Conservation (phyloP, 352 stramenopile genomes). For the Pythium phragmiticola region DNA sequence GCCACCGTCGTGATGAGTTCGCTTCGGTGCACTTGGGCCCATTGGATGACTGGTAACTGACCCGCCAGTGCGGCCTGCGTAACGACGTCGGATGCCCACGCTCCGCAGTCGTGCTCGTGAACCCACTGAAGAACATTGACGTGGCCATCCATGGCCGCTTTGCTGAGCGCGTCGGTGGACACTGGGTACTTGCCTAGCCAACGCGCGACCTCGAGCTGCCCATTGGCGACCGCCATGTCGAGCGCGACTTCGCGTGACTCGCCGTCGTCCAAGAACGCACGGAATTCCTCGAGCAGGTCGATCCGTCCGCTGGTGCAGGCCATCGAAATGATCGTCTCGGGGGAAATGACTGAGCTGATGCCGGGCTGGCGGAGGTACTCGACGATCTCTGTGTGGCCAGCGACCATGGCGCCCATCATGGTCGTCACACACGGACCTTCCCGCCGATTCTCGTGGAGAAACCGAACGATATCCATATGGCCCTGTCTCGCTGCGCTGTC, state of each 20-base stretch:
- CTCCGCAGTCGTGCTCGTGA: slow-evolving; percentile 15
- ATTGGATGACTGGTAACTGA: slow-evolving; percentile 14
- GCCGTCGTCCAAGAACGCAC: background rate
- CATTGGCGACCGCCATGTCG: slow-evolving; percentile 5
- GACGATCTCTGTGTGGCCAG: slow-evolving; percentile 14
- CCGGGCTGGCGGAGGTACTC: slow-evolving; percentile 10
- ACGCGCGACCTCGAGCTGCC: slow-evolving; percentile 14
- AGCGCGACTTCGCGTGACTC: slow-evolving; percentile 8
- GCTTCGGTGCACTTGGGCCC: slow-evolving; percentile 24
- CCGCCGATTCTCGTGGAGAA: slow-evolving; percentile 8
- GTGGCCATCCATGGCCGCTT: slow-evolving; percentile 14
- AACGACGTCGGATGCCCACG: slow-evolving; percentile 9
- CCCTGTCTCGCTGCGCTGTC: slow-evolving; percentile 9
- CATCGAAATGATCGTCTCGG: slow-evolving; percentile 15
- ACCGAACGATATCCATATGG: slow-evolving; percentile 10
- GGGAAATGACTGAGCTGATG: slow-evolving; percentile 1
- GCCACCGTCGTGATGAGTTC: slow-evolving; percentile 22
- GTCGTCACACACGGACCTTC: background rate
- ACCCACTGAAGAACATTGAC: slow-evolving; percentile 20
- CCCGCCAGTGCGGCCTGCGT: slow-evolving; percentile 6
- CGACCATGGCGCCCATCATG: slow-evolving; percentile 11
- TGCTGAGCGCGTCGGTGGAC: slow-evolving; percentile 1
- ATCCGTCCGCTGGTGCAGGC: slow-evolving; percentile 3
- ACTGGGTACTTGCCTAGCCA: slow-evolving; percentile 11
- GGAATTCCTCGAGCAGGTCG: slow-evolving; percentile 15